Evolutionary conservation across 495 filamentous ascomycete species (phyloP).

Genomic region (Neurospora sp.): DNA sequence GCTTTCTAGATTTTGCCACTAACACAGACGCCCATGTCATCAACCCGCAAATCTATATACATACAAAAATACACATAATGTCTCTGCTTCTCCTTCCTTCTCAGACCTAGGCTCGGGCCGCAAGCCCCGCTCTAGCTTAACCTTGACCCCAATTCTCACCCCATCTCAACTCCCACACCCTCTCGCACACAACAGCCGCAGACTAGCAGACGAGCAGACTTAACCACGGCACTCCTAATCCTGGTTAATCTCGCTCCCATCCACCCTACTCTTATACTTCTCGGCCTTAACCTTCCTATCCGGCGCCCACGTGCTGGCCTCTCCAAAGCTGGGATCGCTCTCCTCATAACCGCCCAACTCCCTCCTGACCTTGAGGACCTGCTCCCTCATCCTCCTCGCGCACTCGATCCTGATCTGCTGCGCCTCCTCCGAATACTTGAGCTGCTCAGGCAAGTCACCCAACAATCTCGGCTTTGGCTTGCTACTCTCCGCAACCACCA

Average conservation of each 20-base stretch:
- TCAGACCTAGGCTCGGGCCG: not conserved
- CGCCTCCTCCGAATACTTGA: conserved; percentile 64
- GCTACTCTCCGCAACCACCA: not conserved
- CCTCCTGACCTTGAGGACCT: conserved; percentile 67
- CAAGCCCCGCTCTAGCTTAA: not conserved
- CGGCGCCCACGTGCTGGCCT: conserved; percentile 40
- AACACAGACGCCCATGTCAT: not conserved
- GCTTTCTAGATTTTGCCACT: not conserved
- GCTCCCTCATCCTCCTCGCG: conserved; percentile 62
- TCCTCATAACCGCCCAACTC: conserved; percentile 58
- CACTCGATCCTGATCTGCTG: conserved; percentile 73
- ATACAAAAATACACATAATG: not conserved
- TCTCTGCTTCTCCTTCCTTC: not conserved
- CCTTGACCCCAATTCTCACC: not conserved
- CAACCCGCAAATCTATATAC: not conserved
- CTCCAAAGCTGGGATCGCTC: conserved; percentile 49
- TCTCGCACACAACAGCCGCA: not conserved
- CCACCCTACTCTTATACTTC: conserved; percentile 36
- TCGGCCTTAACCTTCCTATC: conserved; percentile 21
- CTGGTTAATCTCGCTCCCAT: conserved; percentile 37
- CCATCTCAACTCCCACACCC: not conserved
- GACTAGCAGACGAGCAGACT: not conserved
- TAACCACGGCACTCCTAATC: conserved; percentile 7
- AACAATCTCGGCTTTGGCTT: not conserved
- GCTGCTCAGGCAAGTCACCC: conserved; percentile 10